Conservation (phyloP, 805 yeast species). For the Candida ascalaphidarum region DNA sequence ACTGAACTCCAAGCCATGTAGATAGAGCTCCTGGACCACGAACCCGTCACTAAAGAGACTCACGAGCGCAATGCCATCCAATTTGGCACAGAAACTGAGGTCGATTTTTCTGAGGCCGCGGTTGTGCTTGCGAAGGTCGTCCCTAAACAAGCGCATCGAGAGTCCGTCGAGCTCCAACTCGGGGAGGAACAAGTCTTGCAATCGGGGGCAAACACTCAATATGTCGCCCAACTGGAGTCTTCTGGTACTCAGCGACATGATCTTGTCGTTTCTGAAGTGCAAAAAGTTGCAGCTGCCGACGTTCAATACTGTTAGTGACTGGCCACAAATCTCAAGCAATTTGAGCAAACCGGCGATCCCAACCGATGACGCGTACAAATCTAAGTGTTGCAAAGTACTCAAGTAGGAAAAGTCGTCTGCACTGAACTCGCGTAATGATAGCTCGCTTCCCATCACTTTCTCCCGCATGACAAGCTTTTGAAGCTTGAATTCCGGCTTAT, state of each 20-base stretch:
- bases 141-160: slow-evolving; percentile 19
- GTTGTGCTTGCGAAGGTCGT: slow-evolving; percentile 12
- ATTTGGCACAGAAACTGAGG: slow-evolving; percentile 23
- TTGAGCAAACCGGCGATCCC: slow-evolving; percentile 6
- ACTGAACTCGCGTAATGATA: slow-evolving; percentile 18
- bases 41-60: slow-evolving; percentile 15
- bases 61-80: slow-evolving; percentile 33
- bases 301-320: slow-evolving; percentile 3
- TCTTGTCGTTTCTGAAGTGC: slow-evolving; percentile 6
- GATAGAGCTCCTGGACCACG: slow-evolving; percentile 11
- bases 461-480: slow-evolving; percentile 23
- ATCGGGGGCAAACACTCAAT: slow-evolving; percentile 9
- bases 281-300: slow-evolving; percentile 7
- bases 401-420: slow-evolving; percentile 15
- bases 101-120: slow-evolving; percentile 19
- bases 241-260: not conserved
- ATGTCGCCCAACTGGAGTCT: slow-evolving; percentile 11
- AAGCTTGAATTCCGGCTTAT: slow-evolving; percentile 17
- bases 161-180: slow-evolving; percentile 29
- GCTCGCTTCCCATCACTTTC: slow-evolving; percentile 8
- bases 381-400: slow-evolving; percentile 16
- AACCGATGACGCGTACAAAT: slow-evolving; percentile 11
- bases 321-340: slow-evolving; percentile 2
- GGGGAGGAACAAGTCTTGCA: slow-evolving; percentile 17
- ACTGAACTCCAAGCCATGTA: slow-evolving; percentile 27